Evolutionary conservation across 805 yeast genomes (phyloP).

Genomic region (Teunomyces barrocoloradensis): DNA sequence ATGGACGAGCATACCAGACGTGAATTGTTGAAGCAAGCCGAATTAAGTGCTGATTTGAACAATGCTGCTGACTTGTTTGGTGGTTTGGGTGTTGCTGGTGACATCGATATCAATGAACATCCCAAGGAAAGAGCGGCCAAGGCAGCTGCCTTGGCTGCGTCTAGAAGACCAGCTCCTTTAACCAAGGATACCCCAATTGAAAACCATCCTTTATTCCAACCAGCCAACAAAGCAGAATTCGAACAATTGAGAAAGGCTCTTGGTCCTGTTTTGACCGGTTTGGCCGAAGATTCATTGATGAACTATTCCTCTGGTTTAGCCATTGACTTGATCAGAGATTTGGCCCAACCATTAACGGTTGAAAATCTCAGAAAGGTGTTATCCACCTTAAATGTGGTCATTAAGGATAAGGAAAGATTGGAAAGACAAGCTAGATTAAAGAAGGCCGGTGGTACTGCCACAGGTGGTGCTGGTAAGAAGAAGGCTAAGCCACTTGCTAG

Average conservation of each 20-base stretch:
- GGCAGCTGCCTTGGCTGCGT: slow-evolving; percentile 37
- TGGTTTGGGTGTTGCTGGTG: slow-evolving; percentile 54
- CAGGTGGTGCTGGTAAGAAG: slow-evolving; percentile 94
- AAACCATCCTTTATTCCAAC: slow-evolving; percentile 79
- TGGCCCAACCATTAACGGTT: slow-evolving; percentile 73
- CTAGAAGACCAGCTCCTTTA: slow-evolving; percentile 33
- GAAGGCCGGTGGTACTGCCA: slow-evolving; percentile 79
- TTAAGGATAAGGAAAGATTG: slow-evolving; percentile 82
- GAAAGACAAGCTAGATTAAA: slow-evolving; percentile 86
- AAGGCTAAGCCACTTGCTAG: slow-evolving; percentile 82
- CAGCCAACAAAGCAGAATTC: slow-evolving; percentile 75
- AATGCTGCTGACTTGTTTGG: slow-evolving; percentile 93
- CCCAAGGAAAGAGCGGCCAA: slow-evolving; percentile 52
- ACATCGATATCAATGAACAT: slow-evolving; percentile 44
- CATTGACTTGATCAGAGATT: slow-evolving; percentile 80
- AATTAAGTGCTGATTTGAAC: slow-evolving; percentile 80
- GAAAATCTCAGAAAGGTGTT: slow-evolving; percentile 84
- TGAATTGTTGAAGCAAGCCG: slow-evolving; percentile 75
- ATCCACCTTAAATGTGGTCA: slow-evolving; percentile 75
- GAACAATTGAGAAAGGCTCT: slow-evolving; percentile 71
- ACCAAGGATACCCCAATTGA: slow-evolving; percentile 61
- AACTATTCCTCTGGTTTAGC: slow-evolving; percentile 75
- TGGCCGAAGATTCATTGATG: slow-evolving; percentile 59
- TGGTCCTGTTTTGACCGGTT: slow-evolving; percentile 55
- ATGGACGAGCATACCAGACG: slow-evolving; percentile 73